A percentile compares a stretch with the other conserved stretches of the same genome.
Evolutionary conservation across 108 stramenopile species (phyloP).

Genomic region (Nitzschia sp.): DNA sequence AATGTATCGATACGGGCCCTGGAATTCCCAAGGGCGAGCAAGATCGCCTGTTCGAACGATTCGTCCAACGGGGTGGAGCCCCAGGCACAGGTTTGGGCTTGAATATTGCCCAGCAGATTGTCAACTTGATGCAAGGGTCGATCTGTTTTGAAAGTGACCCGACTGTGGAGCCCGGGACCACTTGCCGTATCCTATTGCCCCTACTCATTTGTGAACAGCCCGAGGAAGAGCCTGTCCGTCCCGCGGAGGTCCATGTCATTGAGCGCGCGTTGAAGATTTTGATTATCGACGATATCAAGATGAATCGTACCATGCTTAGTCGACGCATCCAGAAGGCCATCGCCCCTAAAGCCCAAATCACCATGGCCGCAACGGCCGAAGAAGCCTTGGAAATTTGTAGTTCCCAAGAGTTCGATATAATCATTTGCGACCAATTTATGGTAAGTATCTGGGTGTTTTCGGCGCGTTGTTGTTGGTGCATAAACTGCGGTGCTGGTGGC

Average conservation of each 20-base stretch:
- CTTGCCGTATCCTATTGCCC: slow-evolving; percentile 37
- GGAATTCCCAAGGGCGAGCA: slow-evolving; percentile 53
- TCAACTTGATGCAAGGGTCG: slow-evolving; percentile 27
- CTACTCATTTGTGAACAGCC: slow-evolving; percentile 20
- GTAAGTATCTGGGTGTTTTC: no score
- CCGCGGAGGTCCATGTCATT: neutral
- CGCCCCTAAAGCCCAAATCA: slow-evolving; percentile 24
- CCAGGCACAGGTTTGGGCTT: slow-evolving; percentile 61
- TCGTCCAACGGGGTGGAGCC: slow-evolving; percentile 54
- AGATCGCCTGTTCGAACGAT: slow-evolving; percentile 49
- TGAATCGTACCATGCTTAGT: slow-evolving; percentile 44
- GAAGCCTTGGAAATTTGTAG: slow-evolving; percentile 34
- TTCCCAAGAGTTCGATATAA: slow-evolving; percentile 31
- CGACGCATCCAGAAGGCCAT: slow-evolving; percentile 32
- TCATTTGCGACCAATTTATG: slow-evolving; percentile 49
- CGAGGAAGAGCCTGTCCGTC: neutral
- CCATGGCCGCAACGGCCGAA: slow-evolving; percentile 38
- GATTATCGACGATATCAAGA: slow-evolving; percentile 42
- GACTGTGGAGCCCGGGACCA: slow-evolving; percentile 35
- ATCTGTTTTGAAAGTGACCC: slow-evolving; percentile 46
- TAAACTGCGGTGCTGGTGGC: no score
- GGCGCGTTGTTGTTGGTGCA: no score
- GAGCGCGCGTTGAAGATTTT: slow-evolving; percentile 26
- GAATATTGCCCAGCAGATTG: slow-evolving; percentile 45
- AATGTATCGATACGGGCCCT: slow-evolving; percentile 58